Evolutionary conservation across 768 basidiomycete genomes (phyloP).

Genomic region (Dioszegia hungarica): DNA sequence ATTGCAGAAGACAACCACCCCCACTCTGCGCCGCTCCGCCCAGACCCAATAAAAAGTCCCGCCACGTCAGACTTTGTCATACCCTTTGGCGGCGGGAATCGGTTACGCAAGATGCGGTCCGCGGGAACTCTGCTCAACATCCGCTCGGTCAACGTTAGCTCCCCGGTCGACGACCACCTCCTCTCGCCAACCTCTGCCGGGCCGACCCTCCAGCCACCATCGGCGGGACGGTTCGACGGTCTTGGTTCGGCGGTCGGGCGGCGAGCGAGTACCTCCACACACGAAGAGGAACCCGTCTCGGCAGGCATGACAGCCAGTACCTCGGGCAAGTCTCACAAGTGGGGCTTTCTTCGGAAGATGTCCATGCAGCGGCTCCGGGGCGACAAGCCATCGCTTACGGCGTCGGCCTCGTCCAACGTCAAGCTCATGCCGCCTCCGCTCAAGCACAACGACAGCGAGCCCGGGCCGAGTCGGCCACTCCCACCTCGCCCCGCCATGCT

Average conservation of each 20-base stretch:
- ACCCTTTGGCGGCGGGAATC: neutral
- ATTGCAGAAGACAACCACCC: neutral
- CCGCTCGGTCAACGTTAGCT: neutral
- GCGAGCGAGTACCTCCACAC: neutral
- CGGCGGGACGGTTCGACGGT: neutral
- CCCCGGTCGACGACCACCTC: neutral
- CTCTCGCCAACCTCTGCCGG: conserved; percentile 2
- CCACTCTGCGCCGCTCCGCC: neutral
- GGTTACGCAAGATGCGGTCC: conserved; percentile 6
- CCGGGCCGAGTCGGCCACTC: conserved; percentile 20
- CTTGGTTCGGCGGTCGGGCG: neutral
- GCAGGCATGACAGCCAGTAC: conserved; percentile 49
- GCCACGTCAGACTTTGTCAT: neutral
- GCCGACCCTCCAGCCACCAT: neutral
- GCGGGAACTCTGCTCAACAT: conserved; percentile 5
- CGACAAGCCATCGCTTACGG: conserved; percentile 23
- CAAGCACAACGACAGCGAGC: conserved; percentile 24
- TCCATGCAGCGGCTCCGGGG: conserved; percentile 84
- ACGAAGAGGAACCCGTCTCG: neutral
- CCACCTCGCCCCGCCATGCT: conserved; percentile 23
- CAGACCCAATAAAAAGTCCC: neutral
- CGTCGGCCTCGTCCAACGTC: conserved; percentile 31
- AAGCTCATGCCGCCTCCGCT: conserved; percentile 26
- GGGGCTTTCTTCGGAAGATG: conserved; percentile 98
- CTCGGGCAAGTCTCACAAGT: conserved; percentile 67